phyloP scores from a whole-genome alignment of 73 alveolate genomes.

The Paramecium sonneborni region DNA sequence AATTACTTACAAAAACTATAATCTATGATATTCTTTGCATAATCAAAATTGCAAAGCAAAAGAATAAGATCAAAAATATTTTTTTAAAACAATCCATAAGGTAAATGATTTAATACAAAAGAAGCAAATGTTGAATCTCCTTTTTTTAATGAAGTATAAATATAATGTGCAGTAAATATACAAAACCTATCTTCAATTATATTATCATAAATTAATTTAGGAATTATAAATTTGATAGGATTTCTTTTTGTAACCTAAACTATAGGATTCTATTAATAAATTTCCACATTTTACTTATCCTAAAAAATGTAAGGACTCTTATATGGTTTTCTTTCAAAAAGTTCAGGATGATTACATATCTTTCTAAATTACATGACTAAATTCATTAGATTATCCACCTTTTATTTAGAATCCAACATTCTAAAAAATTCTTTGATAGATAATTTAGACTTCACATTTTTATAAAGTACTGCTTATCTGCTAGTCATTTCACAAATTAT shows the following conservation, averaged over 20 bases:
- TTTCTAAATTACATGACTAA: conserved; percentile 96
- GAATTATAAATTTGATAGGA: conserved; percentile 83
- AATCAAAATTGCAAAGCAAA: neutral
- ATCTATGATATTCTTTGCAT: neutral
- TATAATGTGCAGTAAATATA: conserved; percentile 16
- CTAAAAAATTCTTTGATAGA: conserved; percentile 91
- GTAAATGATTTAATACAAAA: neutral
- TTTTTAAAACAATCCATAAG: neutral
- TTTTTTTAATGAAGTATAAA: neutral
- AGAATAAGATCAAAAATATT: neutral
- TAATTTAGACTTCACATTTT: conserved; percentile 89
- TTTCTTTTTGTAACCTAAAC: conserved; percentile 64
- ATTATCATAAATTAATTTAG: conserved; percentile 88
- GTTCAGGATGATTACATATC: conserved; percentile 98
- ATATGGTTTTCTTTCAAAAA: conserved; percentile 94
- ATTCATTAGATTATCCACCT: conserved; percentile 95
- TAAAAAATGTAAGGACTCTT: conserved; percentile 88
- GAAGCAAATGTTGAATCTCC: neutral
- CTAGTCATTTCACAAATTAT: conserved; percentile 93
- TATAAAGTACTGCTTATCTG: conserved; percentile 89
- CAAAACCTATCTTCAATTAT: neutral
- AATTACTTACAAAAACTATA: neutral
- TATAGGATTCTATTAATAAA: conserved; percentile 57
- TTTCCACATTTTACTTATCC: conserved; percentile 71
- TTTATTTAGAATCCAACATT: conserved; percentile 87